phyloP scores from a whole-genome alignment of 2,329 filamentous ascomycete species.

The Colletotrichum sp. region DNA sequence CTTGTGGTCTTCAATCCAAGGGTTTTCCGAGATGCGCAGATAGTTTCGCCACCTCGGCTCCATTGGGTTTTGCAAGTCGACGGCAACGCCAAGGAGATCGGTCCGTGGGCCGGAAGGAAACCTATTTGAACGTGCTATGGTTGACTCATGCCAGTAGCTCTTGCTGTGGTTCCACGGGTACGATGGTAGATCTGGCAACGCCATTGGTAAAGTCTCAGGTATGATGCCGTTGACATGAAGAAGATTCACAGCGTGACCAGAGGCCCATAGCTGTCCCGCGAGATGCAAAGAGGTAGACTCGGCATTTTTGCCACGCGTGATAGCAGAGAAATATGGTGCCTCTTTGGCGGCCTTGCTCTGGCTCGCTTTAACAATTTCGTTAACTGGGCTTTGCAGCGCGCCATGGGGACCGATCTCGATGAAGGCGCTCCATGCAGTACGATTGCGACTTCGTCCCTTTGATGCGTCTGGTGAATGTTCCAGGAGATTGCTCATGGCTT shows the following conservation, averaged over 20 bases:
- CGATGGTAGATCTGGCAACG: slow-evolving; percentile 21
- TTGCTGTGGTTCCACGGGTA: slow-evolving; percentile 22
- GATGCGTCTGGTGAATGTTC: neutral
- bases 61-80: neutral
- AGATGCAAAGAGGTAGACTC: slow-evolving; percentile 26
- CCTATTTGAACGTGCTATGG: neutral
- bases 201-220: slow-evolving; percentile 7
- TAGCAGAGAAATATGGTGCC: slow-evolving; percentile 30
- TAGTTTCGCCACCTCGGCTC: slow-evolving; percentile 13
- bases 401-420: slow-evolving; percentile 41
- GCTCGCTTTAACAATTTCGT: slow-evolving; percentile 46
- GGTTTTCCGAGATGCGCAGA: slow-evolving; percentile 33
- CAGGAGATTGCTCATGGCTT: neutral
- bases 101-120: neutral
- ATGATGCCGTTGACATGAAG: slow-evolving; percentile 31
- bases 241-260: slow-evolving; percentile 28
- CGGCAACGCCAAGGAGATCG: neutral
- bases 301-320: slow-evolving; percentile 27
- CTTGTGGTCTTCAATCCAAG: slow-evolving; percentile 51
- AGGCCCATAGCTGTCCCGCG: neutral
- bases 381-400: slow-evolving; percentile 42
- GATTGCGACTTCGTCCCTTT: neutral
- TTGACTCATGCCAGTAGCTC: slow-evolving; percentile 18
- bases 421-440: slow-evolving; percentile 6
- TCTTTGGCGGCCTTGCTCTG: slow-evolving; percentile 27